Evolutionary conservation across 225 moss, liverwort and hornwort species (phyloP), one percentile per base, ranked within the genome.

Genomic region (Ulota crispa): DNA sequence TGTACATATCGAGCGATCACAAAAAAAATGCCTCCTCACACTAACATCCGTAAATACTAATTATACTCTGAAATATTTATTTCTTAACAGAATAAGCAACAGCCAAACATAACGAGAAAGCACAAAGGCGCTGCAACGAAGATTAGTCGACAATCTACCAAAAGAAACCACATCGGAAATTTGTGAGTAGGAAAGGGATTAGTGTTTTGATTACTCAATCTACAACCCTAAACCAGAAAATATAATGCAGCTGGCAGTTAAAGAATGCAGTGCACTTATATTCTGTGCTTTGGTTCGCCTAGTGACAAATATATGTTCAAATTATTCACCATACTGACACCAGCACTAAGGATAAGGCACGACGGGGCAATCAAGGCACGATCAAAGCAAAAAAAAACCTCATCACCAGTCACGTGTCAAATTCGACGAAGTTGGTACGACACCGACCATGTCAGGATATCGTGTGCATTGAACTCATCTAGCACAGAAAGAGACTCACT

Each of bases 311-410:
- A 32, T 6, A 1, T 7, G 23, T 73, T 56, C 56, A 14, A 73
- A 34, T 56, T 55, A 37, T 12, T 73, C 12, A 36, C 21, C 37
- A 36, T 31, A 69, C 23, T 79, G 34, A 24, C 63, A 53, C 62
- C 27, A 24, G 45, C 13, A 43, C 81, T 59, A 27, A 61, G 60
- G 61, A 68, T 27, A 56, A 50, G 52, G 27, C 18, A 42, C 42
- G 56, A 30, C 0, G 1, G 20, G 41, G 43, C 19, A 27, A 24
- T 41, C 78, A 19, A 78, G 52, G 53, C 69, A 75, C 16, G 61
- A 83, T 62, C 55, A 55, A 70, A 62, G 72, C n/a, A 32, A 77
- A 55, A 63, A 55, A 63, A 53, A 64, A 78, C 41, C 63, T 66
- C 68, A 50, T 32, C 26, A 47, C 45, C 67, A 73, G 47, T 21